phyloP scores from a whole-genome alignment of 352 stramenopile genomes.

The Pythium myriotylum region DNA sequence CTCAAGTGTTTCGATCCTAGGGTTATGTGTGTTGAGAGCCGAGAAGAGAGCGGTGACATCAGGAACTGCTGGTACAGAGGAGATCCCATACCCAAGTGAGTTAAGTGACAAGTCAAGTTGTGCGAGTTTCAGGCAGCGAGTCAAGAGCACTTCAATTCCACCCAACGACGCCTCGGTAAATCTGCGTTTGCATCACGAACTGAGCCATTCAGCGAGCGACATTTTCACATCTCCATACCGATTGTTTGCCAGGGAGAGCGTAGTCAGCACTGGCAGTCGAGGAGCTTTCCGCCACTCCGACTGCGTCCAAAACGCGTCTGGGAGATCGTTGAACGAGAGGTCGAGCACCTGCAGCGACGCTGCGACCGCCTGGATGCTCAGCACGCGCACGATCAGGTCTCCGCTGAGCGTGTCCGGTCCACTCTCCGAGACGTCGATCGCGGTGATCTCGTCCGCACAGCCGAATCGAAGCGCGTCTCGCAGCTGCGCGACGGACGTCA shows the following conservation, averaged over 20 bases:
- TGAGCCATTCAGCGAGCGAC: neutral
- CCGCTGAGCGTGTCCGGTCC: conserved; percentile 13
- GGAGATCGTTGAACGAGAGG: conserved; percentile 58
- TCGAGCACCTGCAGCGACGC: conserved; percentile 34
- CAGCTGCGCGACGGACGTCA: conserved; percentile 9
- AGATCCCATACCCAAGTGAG: conserved; percentile 19
- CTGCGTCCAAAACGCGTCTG: conserved; percentile 40
- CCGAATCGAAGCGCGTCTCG: conserved; percentile 9
- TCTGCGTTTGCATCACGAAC: conserved; percentile 15
- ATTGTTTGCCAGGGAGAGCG: conserved; percentile 56
- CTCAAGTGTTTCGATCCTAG: conserved; percentile 34
- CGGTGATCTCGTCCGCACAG: conserved; percentile 13
- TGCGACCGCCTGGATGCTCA: conserved; percentile 8
- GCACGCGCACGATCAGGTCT: conserved; percentile 27
- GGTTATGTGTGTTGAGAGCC: neutral
- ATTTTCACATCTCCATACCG: conserved; percentile 23
- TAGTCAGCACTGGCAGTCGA: conserved; percentile 32
- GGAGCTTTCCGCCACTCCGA: conserved; percentile 11
- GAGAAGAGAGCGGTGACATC: conserved; percentile 3
- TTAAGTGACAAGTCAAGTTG: conserved; percentile 64
- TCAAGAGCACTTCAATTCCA: conserved; percentile 31
- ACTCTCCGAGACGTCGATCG: conserved; percentile 34
- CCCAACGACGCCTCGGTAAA: conserved; percentile 35
- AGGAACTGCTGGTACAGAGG: neutral
- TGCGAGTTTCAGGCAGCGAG: conserved; percentile 31